Evolutionary conservation across 345 rosid genomes (phyloP).

Genomic region (Citrus maxima): DNA sequence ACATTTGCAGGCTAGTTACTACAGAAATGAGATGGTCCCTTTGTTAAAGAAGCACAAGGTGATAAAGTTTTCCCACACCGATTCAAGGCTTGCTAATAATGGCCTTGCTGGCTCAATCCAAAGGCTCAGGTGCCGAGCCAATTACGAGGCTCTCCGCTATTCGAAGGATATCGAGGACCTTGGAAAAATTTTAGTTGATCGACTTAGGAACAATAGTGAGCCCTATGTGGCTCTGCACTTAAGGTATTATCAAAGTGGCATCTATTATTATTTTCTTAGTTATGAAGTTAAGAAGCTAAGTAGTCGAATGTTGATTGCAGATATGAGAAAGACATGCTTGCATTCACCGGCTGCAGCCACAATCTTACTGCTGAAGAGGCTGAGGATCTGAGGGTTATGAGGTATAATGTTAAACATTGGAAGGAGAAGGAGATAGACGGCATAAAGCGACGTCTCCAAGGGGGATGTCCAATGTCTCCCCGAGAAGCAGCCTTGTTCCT

Average conservation of each 20-base stretch:
- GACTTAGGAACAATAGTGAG: constrained; percentile 61
- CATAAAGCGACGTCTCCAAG: constrained; percentile 56
- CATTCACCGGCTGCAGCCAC: constrained; percentile 97
- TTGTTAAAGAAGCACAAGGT: constrained; percentile 76
- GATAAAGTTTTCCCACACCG: constrained; percentile 82
- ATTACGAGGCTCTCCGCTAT: constrained; percentile 75
- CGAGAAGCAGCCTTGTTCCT: constrained; percentile 94
- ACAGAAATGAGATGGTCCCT: constrained; percentile 68
- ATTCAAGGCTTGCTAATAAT: constrained; percentile 87
- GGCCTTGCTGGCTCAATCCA: constrained; percentile 78
- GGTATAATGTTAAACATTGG: constrained; percentile 84
- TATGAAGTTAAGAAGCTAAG: neutral
- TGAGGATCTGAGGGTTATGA: constrained; percentile 72
- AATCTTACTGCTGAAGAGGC: constrained; percentile 75
- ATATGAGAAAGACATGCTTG: constrained; percentile 99
- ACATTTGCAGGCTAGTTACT: constrained; percentile 80
- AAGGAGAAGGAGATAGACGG: constrained; percentile 97
- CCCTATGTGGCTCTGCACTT: constrained; percentile 89
- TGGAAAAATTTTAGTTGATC: constrained; percentile 58
- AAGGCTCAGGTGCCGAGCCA: constrained; percentile 88
- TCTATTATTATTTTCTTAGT: neutral
- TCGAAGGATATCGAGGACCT: constrained; percentile 68
- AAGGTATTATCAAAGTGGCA: constrained; percentile 39
- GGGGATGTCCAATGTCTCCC: constrained; percentile 98
- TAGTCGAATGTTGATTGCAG: constrained; percentile 37